These are phyloP conservation scores for Corymbia maculata DNA, from an alignment of 345 rosid species.

Conservation along the genomic window DNA sequence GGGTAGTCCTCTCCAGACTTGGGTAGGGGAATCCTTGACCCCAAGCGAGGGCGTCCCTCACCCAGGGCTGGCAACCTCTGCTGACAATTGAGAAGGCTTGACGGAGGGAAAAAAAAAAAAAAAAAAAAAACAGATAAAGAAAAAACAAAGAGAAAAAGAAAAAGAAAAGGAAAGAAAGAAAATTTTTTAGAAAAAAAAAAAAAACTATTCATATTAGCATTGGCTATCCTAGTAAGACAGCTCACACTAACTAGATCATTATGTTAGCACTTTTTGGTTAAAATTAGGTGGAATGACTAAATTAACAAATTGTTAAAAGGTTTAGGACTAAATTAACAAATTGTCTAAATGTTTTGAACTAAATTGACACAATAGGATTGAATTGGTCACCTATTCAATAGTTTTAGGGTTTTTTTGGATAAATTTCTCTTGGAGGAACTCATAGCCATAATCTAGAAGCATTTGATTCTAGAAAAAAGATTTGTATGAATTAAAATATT, in stretches of 20 bases:
- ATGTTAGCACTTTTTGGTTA: no score
- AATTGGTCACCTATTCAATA: no score
- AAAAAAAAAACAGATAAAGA: no score
- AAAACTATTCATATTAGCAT: no score
- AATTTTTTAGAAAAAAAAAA: no score
- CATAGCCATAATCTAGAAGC: background rate
- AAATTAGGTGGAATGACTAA: no score
- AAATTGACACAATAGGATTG: background rate
- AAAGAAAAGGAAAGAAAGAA: no score
- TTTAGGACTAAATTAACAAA: background rate
- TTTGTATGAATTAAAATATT: background rate
- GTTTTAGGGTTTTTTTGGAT: background rate
- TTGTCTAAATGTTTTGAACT: background rate
- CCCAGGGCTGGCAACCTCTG: accelerated
- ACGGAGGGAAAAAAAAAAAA: no score
- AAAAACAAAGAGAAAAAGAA: accelerated
- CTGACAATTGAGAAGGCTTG: accelerated
- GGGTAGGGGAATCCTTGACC: no score
- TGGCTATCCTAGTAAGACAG: accelerated
- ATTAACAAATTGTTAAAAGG: no score
- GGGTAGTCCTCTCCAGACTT: background rate
- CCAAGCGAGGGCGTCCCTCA: background rate
- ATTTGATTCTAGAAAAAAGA: background rate
- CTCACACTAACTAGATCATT: no score
- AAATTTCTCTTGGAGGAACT: background rate